A percentile compares a stretch with the other conserved stretches of the same genome.
Evolutionary conservation across 2,329 filamentous ascomycete species (phyloP).

Genomic region (Coleophoma crateriformis): DNA sequence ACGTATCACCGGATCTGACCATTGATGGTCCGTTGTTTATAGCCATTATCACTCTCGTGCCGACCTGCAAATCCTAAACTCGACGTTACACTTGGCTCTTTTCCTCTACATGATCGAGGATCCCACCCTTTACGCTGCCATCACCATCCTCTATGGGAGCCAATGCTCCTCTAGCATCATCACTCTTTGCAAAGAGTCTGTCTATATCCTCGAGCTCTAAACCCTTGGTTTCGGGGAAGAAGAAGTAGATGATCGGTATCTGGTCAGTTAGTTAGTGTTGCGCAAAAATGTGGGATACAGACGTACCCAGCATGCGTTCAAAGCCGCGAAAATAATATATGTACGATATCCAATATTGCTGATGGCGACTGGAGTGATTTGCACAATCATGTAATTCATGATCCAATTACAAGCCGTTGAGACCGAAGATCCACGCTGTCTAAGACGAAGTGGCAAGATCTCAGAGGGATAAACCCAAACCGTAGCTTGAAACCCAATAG

Average conservation of each 20-base stretch:
- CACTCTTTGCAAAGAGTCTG: slow-evolving; percentile 5
- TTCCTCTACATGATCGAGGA: neutral
- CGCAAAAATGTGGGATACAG: neutral
- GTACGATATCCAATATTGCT: slow-evolving; percentile 34
- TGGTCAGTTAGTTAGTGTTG: neutral
- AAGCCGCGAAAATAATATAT: slow-evolving; percentile 28
- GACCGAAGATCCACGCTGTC: slow-evolving; percentile 55
- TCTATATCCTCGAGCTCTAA: slow-evolving; percentile 60
- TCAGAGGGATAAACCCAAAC: slow-evolving; percentile 57
- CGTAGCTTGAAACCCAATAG: slow-evolving; percentile 53
- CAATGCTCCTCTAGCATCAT: neutral
- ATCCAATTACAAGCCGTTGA: slow-evolving; percentile 43
- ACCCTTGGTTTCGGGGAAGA: slow-evolving; percentile 60
- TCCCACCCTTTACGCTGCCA: neutral
- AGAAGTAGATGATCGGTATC: slow-evolving; percentile 51
- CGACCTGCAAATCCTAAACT: no score
- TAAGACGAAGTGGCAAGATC: slow-evolving; percentile 50
- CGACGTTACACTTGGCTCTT: neutral
- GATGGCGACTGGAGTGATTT: slow-evolving; percentile 28
- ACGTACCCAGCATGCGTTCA: slow-evolving; percentile 20
- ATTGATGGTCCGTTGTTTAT: no score
- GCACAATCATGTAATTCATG: slow-evolving; percentile 52
- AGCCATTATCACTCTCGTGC: no score
- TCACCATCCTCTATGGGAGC: neutral
- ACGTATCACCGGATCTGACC: no score